Conservation (phyloP, 1,284 basidiomycete genomes). For the Rhodotorula glutinis region DNA sequence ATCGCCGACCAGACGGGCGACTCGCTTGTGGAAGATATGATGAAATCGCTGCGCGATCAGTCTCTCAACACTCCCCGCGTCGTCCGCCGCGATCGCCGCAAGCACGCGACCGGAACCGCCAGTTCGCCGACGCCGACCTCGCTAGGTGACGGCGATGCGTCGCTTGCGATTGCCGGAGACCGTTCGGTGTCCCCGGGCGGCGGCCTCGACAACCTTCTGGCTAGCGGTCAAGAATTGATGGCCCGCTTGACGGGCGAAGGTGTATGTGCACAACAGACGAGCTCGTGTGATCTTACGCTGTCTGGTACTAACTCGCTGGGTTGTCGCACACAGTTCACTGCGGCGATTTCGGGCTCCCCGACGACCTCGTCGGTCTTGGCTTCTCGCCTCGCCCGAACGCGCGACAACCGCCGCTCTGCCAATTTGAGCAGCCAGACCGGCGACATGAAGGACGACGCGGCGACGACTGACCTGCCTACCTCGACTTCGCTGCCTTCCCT, state of each 20-base stretch:
- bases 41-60: constrained; percentile 32
- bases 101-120: background rate
- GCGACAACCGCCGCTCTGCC: background rate
- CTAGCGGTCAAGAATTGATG: constrained; percentile 25
- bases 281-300: too few relatives aligned
- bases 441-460: background rate
- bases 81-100: constrained; percentile 12
- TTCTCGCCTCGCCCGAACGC: background rate
- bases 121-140: background rate
- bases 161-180: too few relatives aligned
- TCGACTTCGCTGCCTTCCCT: background rate
- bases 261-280: too few relatives aligned
- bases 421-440: too few relatives aligned
- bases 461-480: background rate
- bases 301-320: background rate
- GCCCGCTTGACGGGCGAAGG: constrained; percentile 28
- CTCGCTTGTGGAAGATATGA: constrained; percentile 34
- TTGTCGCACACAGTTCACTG: constrained; percentile 7
- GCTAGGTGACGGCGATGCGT: too few relatives aligned
- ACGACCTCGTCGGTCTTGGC: background rate
- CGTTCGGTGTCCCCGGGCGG: background rate
- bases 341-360: background rate
- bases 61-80: constrained; percentile 28
- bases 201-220: constrained; percentile 26
- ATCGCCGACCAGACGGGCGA: constrained; percentile 18